Conservation (phyloP, 495 filamentous ascomycete species). For the Penicillium lividum region DNA sequence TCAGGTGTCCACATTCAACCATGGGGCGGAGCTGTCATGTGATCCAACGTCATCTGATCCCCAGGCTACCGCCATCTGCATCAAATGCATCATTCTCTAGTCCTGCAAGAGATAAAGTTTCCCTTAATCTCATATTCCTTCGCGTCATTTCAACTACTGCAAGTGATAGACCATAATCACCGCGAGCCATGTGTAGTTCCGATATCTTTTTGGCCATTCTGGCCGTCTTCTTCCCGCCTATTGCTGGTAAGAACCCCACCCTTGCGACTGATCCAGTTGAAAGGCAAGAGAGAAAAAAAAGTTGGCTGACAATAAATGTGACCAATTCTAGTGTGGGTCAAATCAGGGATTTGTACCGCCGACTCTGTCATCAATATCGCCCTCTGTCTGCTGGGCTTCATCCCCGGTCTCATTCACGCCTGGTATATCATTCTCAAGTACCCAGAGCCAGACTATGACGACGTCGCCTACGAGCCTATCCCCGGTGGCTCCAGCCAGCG, state of each 20-base stretch:
- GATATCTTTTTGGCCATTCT: constrained; percentile 89
- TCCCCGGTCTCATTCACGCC: constrained; percentile 90
- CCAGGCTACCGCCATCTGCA: constrained; percentile 18
- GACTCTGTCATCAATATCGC: constrained; percentile 95
- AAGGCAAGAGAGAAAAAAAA: constrained; percentile 1
- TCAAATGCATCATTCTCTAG: not conserved
- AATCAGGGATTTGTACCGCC: constrained; percentile 87
- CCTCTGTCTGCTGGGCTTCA: constrained; percentile 82
- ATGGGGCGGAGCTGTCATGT: constrained; percentile 11
- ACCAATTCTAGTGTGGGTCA: constrained; percentile 79
- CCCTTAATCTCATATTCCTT: not conserved
- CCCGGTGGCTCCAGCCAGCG: constrained; percentile 52
- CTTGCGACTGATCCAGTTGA: constrained; percentile 11
- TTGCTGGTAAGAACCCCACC: constrained; percentile 67
- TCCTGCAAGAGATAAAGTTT: constrained; percentile 8
- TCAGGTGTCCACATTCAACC: not conserved
- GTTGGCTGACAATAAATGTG: constrained; percentile 2
- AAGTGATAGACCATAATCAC: constrained; percentile 22
- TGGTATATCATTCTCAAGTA: constrained; percentile 98
- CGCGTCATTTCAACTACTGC: not conserved
- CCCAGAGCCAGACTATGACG: constrained; percentile 64
- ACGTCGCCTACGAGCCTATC: constrained; percentile 63
- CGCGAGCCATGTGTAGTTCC: constrained; percentile 62
- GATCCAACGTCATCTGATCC: constrained; percentile 29
- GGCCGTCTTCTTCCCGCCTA: constrained; percentile 90